phyloP scores from a whole-genome alignment of 2,329 filamentous ascomycete genomes.

The Hirsutella rhossiliensis region DNA sequence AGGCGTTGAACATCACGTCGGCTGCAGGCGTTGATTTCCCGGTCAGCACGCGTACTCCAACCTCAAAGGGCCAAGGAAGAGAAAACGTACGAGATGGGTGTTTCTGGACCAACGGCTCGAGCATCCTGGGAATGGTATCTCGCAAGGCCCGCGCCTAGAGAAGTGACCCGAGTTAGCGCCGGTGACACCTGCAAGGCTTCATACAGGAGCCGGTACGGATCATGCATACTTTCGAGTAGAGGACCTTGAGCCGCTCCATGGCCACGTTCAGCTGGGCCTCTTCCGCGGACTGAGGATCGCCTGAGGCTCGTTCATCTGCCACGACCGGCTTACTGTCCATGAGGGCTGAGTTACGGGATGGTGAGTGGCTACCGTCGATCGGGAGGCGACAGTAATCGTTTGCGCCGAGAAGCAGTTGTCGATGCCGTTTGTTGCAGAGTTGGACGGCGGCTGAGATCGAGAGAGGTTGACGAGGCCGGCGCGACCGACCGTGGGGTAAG shows the following conservation, averaged over 20 bases:
- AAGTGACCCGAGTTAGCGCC: constrained; percentile 8
- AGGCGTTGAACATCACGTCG: constrained; percentile 33
- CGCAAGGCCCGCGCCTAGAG: constrained; percentile 20
- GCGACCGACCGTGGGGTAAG: no score
- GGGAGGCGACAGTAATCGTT: no score
- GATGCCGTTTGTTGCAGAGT: no score
- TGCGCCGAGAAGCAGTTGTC: no score
- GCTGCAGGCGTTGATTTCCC: constrained; percentile 23
- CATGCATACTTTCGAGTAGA: constrained; percentile 39
- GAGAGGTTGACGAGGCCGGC: no score
- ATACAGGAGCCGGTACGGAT: neutral
- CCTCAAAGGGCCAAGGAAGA: neutral
- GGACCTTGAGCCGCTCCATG: constrained; percentile 36
- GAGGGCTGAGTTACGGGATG: neutral
- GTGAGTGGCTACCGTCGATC: neutral
- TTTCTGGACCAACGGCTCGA: constrained; percentile 36
- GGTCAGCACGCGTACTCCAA: constrained; percentile 1
- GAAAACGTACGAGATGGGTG: constrained; percentile 36
- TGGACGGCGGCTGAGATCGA: no score
- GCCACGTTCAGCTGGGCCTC: constrained; percentile 37
- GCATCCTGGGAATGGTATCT: constrained; percentile 24
- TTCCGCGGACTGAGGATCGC: constrained; percentile 23
- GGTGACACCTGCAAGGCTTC: neutral
- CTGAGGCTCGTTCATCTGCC: neutral
- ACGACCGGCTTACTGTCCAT: constrained; percentile 4